Evolutionary conservation across 306 rosid species (phyloP), one percentile per base, ranked within the genome.

Genomic region (Parietaria judaica): DNA sequence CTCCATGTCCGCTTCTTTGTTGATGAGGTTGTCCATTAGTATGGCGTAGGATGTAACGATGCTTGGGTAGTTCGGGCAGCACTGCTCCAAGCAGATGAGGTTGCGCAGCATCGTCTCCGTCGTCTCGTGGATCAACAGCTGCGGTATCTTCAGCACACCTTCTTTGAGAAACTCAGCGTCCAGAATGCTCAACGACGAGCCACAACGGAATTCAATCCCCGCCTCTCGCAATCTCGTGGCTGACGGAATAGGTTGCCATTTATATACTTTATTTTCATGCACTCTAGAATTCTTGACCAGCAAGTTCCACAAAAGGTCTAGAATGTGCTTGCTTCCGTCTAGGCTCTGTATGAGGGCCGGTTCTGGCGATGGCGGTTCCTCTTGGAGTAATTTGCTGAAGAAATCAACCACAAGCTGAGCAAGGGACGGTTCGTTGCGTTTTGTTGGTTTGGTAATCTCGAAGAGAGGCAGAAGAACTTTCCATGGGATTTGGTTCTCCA

Each of bases 31-130:
- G 62, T 66, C 72, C 36, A 66, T 15, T 8, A 72, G 39, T 1
- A 66, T 11, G 5, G 60, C 64, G 8, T 72, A 72, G 4, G 68
- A 72, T 9, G 68, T 72, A 31, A 72, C 47, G 14, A 3, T 60
- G 6, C 11, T 47, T 3, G 0, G 5, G n/a, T 61, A 54, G 8
- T 48, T 6, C 5, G 46, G 66, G 10, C 56, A 7, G 11, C 69
- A 61, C 48, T 66, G 72, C 66, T 73, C 53, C 65, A 54, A 31
- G 37, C 36, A 7, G 58, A 54, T 31, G 58, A 54, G 58, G 58
- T 54, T 54, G 4, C 58, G 3, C 4, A 73, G 53, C 36, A 55
- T 4, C 0, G 65, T 46, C 11, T 37, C 65, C 3, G 65, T 66
- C n/a, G n/a, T 60, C 36, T 73, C 78, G 4, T 73, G 61, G 50